Conservation (phyloP, 352 stramenopile genomes). For the Phytophthora meadii region DNA sequence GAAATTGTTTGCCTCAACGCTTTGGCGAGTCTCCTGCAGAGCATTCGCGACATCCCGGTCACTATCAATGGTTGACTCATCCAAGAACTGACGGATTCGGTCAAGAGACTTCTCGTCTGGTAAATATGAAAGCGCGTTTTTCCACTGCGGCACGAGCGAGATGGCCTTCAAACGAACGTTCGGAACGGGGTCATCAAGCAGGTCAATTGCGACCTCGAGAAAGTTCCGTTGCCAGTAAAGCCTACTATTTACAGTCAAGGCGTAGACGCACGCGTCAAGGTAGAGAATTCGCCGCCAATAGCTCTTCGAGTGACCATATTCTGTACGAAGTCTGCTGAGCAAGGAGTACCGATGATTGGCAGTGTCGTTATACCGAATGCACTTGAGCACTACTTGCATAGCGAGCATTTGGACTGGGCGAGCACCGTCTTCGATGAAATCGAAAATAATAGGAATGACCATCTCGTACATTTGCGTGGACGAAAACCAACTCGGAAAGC, state of each 20-base stretch:
- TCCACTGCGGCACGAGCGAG: constrained; percentile 71
- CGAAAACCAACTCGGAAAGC: constrained; percentile 66
- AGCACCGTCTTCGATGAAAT: constrained; percentile 78
- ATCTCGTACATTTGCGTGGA: constrained; percentile 75
- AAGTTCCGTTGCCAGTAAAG: constrained; percentile 83
- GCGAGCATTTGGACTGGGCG: constrained; percentile 76
- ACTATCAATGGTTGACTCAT: constrained; percentile 62
- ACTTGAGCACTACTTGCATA: constrained; percentile 69
- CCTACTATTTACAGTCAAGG: constrained; percentile 69
- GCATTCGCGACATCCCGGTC: constrained; percentile 73
- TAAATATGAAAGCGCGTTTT: constrained; percentile 55
- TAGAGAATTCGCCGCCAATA: constrained; percentile 83
- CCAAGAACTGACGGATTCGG: constrained; percentile 72
- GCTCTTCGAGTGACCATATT: constrained; percentile 78
- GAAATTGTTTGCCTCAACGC: constrained; percentile 51
- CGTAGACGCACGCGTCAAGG: constrained; percentile 71
- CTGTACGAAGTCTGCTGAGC: constrained; percentile 67
- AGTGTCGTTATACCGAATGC: constrained; percentile 74
- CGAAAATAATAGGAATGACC: constrained; percentile 80
- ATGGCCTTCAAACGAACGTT: constrained; percentile 83
- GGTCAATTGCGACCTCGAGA: constrained; percentile 75
- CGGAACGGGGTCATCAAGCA: constrained; percentile 75
- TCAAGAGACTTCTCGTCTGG: constrained; percentile 78
- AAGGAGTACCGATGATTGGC: constrained; percentile 74
- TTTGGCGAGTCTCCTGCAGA: constrained; percentile 51